Percentiles rank a stretch among this genome's conserved stretches.
These are phyloP conservation scores for Kuraishia capsulata DNA, from an alignment of 805 yeast species.

Conservation along the genomic window DNA sequence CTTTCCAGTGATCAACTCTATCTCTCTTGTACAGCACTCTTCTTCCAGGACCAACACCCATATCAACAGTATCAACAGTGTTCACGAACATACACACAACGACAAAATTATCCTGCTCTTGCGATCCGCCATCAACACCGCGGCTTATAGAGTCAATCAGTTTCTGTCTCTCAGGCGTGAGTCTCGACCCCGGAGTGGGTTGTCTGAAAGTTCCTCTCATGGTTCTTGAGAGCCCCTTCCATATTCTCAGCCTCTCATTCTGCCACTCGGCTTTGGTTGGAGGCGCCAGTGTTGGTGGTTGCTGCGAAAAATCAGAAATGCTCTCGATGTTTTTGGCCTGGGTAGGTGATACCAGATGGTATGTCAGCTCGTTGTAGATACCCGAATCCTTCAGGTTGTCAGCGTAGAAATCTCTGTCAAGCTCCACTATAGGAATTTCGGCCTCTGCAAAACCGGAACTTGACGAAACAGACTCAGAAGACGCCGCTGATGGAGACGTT, in stretches of 20 bases:
- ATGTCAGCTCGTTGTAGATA: constrained; percentile 9
- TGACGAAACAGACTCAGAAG: not conserved
- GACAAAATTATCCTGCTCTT: constrained; percentile 56
- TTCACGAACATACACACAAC: constrained; percentile 64
- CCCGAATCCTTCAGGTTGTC: constrained; percentile 4
- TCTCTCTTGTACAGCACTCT: constrained; percentile 45
- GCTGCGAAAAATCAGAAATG: not conserved
- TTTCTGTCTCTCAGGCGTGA: constrained; percentile 46
- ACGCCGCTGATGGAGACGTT: not conserved
- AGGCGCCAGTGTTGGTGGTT: constrained; percentile 16
- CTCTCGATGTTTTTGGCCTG: constrained; percentile 7
- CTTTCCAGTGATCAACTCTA: constrained; percentile 60
- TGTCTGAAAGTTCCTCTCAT: constrained; percentile 61
- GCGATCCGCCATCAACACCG: constrained; percentile 75
- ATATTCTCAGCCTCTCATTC: constrained; percentile 51
- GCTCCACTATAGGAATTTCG: constrained; percentile 9
- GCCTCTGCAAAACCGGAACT: not conserved
- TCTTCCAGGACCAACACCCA: constrained; percentile 42
- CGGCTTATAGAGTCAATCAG: constrained; percentile 62
- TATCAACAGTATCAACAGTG: constrained; percentile 58
- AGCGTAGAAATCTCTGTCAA: constrained; percentile 9
- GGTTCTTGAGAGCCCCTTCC: constrained; percentile 50
- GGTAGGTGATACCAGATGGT: constrained; percentile 13
- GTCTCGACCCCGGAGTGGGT: constrained; percentile 59
- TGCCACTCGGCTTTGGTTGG: constrained; percentile 61